phyloP scores from a whole-genome alignment of 176 grass and related monocot species.

The Ampelocalamus luodianensis region DNA sequence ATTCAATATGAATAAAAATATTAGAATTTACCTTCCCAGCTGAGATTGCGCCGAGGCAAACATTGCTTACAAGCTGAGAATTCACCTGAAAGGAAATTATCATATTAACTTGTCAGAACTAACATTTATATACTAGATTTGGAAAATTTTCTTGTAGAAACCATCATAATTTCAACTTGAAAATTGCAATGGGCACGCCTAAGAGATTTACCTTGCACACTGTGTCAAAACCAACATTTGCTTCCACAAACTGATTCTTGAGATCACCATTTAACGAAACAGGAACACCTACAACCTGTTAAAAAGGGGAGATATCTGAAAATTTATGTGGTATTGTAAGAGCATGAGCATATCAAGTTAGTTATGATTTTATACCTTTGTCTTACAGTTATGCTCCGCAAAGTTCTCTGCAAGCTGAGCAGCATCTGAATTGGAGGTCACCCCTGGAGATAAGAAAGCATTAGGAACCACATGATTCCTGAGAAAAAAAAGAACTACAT shows the following conservation, averaged over 20 bases:
- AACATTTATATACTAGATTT: neutral
- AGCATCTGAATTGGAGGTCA: slow-evolving; percentile 89
- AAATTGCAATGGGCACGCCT: neutral
- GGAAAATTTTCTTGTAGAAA: neutral
- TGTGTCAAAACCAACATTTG: slow-evolving; percentile 75
- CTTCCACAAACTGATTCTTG: slow-evolving; percentile 79
- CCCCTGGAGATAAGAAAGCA: slow-evolving; percentile 46
- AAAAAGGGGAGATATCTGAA: neutral
- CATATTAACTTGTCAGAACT: neutral
- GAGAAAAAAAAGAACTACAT: neutral
- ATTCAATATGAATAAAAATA: neutral
- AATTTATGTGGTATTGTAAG: neutral
- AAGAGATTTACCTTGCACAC: slow-evolving; percentile 59
- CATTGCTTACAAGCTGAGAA: slow-evolving; percentile 79
- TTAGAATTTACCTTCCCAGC: slow-evolving; percentile 64
- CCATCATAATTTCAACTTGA: neutral
- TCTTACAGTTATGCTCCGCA: slow-evolving; percentile 74
- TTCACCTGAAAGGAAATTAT: slow-evolving; percentile 59
- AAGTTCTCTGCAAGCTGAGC: slow-evolving; percentile 91
- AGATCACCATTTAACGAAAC: slow-evolving; percentile 79
- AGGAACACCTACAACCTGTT: slow-evolving; percentile 71
- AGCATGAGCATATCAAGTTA: neutral
- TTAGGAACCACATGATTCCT: neutral
- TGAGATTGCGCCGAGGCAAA: slow-evolving; percentile 66
- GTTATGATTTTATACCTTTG: slow-evolving; percentile 57